phyloP scores from a whole-genome alignment of 805 yeast species.

The Brettanomyces custersianus region DNA sequence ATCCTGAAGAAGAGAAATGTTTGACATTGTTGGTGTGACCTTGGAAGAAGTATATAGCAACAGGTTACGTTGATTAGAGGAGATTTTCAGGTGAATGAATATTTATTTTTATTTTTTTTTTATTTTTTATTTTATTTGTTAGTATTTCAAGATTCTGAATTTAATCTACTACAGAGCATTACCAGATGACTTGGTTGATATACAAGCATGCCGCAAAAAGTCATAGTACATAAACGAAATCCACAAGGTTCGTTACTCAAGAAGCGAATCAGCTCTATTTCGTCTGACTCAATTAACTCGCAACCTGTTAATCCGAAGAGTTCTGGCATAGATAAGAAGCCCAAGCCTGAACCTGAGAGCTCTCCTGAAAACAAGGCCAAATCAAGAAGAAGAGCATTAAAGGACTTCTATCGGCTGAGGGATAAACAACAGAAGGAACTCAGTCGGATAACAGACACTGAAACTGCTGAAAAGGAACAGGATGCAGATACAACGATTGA shows the following conservation, averaged over 20 bases:
- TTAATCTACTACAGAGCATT: no score
- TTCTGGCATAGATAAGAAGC: neutral
- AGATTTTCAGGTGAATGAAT: no score
- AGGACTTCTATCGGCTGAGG: constrained; percentile 33
- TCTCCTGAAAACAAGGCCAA: constrained; percentile 1
- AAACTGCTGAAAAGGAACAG: neutral
- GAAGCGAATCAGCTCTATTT: constrained; percentile 3
- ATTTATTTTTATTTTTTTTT: no score
- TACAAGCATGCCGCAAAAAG: neutral
- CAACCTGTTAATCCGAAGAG: neutral
- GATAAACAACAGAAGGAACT: constrained; percentile 17
- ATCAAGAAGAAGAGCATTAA: constrained; percentile 30
- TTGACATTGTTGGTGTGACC: no score
- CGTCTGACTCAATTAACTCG: constrained; percentile 1
- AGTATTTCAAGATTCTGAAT: no score
- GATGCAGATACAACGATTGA: neutral
- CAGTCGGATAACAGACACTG: neutral
- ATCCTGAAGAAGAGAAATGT: constrained; percentile 16
- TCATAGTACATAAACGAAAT: constrained; percentile 5
- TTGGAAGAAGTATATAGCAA: no score
- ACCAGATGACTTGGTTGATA: no score
- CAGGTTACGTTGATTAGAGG: no score
- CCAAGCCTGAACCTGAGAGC: neutral
- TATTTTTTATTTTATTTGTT: no score
- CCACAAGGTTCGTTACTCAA: neutral